Base-by-base conservation (phyloP, 2,329 filamentous ascomycete genomes). In the Ophiostoma sp. region DNA sequence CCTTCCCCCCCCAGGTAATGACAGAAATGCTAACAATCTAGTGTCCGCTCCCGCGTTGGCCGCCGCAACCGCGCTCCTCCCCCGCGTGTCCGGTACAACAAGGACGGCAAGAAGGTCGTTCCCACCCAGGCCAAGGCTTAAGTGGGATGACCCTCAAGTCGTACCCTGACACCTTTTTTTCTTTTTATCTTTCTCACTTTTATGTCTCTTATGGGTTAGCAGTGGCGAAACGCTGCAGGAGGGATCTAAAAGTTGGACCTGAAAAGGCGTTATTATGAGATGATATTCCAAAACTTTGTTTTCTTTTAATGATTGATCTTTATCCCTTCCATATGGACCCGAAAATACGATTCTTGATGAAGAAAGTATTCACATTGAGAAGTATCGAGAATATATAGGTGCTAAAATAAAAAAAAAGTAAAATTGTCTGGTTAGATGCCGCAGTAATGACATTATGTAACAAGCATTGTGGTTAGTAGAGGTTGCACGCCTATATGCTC, bases 81-180 rank as follows among this genome's bases (percentile, higher is more conserved):
- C 76, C 95, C 95, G 79, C 89, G 95, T 81, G 93, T 99, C 78
- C 88, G 95, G 79, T 99, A 96, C 92, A 99, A 99, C 91, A 97
- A 98, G 90, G 95, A 99, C 80, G 94, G 93, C 87, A 99, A 99
- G 93, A 99, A 99, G 91, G 89, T 99, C 81, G 90, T 89, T 81
- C 93, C 94, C 75, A 90, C 90, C 79, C 89, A 92, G 83, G 85
- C 86, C 78, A 92, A 91, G 85, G 84, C 84, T 67, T 60, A 60
- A 58, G 66, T 63, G 38, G 66, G 41, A 6, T 63, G 40, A 27
- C 49, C 27, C 41, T 64, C 42, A 44, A 45, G 44, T 27, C 42
- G 18, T 27, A 14, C 49, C 16, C n/a, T 18, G 38, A 38, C 45
- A 66, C 16, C 44, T 18, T 18, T 58, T 52, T 66, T 66, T 64